These are phyloP conservation scores for Populus davidiana DNA, from an alignment of 345 rosid species.

Conservation along the genomic window DNA sequence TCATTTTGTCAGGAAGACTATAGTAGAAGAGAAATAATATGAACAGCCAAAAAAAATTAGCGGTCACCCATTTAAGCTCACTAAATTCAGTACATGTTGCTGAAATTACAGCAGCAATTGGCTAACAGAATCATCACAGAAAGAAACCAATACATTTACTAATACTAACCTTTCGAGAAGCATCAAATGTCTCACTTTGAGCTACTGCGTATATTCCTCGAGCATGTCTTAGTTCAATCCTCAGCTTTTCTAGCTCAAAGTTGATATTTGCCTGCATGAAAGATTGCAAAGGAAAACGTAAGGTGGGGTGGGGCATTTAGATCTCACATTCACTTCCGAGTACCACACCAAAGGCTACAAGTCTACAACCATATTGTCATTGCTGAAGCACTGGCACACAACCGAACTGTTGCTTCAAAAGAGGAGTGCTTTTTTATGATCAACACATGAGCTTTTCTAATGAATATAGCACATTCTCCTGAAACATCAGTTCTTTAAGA, in stretches of 20 bases:
- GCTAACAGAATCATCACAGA: neutral
- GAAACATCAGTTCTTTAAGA: neutral
- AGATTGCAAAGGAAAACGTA: conserved; percentile 4
- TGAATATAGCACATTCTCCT: neutral
- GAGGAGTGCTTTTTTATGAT: neutral
- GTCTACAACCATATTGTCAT: too few relatives aligned
- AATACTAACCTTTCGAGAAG: conserved; percentile 67
- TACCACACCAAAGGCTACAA: too few relatives aligned
- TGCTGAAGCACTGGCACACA: too few relatives aligned
- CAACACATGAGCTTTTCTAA: neutral
- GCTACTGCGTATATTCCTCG: conserved; percentile 75
- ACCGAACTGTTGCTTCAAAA: neutral
- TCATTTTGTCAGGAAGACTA: neutral
- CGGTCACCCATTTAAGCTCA: neutral
- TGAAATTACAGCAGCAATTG: neutral
- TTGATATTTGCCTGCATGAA: conserved; percentile 44
- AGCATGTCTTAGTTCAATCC: conserved; percentile 73
- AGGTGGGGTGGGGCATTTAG: neutral
- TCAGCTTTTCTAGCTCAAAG: conserved; percentile 84
- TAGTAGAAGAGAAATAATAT: neutral
- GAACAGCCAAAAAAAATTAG: neutral
- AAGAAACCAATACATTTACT: conserved; percentile 7
- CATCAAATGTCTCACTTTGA: conserved; percentile 70
- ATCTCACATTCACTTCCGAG: too few relatives aligned
- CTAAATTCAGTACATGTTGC: neutral